phyloP scores from a whole-genome alignment of 495 filamentous ascomycete species.

The Lineolata rhizophorae region DNA sequence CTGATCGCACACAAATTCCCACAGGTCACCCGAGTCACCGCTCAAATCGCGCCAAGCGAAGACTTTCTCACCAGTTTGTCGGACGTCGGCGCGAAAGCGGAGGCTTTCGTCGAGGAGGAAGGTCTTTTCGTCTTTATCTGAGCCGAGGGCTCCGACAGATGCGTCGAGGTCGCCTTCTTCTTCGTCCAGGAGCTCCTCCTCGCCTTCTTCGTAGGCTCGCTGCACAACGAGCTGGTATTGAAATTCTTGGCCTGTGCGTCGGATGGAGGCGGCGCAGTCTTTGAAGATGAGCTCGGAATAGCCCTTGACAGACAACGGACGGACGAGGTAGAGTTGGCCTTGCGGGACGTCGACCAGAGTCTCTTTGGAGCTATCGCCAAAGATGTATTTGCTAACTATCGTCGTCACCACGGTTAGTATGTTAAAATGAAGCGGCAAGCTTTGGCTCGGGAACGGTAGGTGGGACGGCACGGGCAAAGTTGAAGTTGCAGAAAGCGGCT shows the following conservation, averaged over 20 bases:
- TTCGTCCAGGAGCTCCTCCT: constrained; percentile 69
- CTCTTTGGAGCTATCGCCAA: constrained; percentile 82
- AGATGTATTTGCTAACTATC: constrained; percentile 83
- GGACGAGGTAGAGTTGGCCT: constrained; percentile 91
- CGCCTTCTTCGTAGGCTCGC: constrained; percentile 89
- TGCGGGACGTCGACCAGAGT: constrained; percentile 83
- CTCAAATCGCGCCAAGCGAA: constrained; percentile 89
- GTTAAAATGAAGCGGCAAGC: too few relatives aligned
- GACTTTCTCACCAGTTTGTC: constrained; percentile 57
- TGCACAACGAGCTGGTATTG: constrained; percentile 96
- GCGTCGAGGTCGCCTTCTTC: constrained; percentile 38
- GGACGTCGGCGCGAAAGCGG: constrained; percentile 64
- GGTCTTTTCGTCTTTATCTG: constrained; percentile 86
- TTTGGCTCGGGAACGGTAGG: too few relatives aligned
- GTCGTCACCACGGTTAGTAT: too few relatives aligned
- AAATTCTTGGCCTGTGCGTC: constrained; percentile 78
- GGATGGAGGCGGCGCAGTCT: constrained; percentile 77
- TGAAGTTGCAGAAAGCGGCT: too few relatives aligned
- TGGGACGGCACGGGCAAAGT: too few relatives aligned
- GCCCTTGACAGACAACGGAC: constrained; percentile 84
- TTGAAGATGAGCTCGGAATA: constrained; percentile 98
- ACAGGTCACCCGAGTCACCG: constrained; percentile 81
- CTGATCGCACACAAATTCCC: constrained; percentile 84
- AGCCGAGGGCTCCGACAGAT: constrained; percentile 27
- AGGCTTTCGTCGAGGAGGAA: constrained; percentile 84